Conservation (phyloP, 495 filamentous ascomycete genomes). For the Sordaria brevicollis region DNA sequence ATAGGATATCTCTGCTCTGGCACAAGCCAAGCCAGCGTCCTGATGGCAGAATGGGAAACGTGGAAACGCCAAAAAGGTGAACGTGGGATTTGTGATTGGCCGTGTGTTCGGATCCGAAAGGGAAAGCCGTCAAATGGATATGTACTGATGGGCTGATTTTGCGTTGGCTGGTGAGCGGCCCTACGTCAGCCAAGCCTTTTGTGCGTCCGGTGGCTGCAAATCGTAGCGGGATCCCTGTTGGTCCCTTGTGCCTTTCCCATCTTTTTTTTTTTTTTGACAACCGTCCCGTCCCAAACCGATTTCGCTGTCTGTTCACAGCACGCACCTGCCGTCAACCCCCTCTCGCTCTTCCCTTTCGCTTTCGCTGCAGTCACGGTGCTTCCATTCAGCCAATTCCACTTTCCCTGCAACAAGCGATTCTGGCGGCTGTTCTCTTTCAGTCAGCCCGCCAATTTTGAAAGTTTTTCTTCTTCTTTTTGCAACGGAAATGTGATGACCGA, state of each 20-base stretch:
- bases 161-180: not conserved
- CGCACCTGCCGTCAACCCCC: not conserved
- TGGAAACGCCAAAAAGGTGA: not conserved
- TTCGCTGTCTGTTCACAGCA: not conserved
- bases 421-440: not conserved
- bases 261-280: slow-evolving; percentile 5
- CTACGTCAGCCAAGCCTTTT: slow-evolving; percentile 14
- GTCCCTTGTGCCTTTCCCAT: slow-evolving; percentile 7
- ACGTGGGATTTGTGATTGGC: not conserved
- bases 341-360: no score
- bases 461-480: not conserved
- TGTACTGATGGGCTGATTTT: slow-evolving; percentile 15
- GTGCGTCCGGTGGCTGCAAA: slow-evolving; percentile 1
- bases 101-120: not conserved
- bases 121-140: not conserved
- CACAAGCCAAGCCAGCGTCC: not conserved
- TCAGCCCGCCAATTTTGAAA: not conserved
- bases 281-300: not conserved
- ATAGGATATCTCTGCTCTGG: not conserved
- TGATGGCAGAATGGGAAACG: not conserved
- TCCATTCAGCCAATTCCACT: not conserved
- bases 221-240: not conserved
- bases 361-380: no score
- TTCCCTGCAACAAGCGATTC: not conserved
- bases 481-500: not conserved